Conservation (phyloP, 805 yeast genomes). For the Sugiyamaella valdiviana region DNA sequence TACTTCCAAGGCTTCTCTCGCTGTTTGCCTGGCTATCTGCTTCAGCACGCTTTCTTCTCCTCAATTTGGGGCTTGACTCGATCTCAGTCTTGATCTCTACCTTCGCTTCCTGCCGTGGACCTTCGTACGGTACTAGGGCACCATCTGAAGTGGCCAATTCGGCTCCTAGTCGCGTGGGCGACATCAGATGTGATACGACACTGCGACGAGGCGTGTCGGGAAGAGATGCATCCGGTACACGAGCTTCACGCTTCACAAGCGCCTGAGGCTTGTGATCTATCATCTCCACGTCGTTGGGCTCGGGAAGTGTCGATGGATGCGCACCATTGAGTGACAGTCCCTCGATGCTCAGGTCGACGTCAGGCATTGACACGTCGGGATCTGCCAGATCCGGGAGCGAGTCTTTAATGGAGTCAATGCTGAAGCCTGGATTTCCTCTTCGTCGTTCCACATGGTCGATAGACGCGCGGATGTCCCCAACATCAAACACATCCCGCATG, state of each 20-base stretch:
- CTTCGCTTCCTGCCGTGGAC: too few species aligned
- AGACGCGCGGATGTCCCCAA: background rate
- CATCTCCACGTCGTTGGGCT: conserved; percentile 3
- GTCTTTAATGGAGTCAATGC: background rate
- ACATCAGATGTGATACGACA: conserved; percentile 1
- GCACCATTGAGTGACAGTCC: background rate
- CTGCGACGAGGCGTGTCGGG: background rate
- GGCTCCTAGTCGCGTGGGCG: conserved; percentile 15
- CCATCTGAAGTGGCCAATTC: conserved; percentile 6
- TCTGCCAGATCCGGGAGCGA: conserved; percentile 1
- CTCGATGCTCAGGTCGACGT: background rate
- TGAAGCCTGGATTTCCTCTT: background rate
- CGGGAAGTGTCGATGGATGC: background rate
- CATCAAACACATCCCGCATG: conserved; percentile 1
- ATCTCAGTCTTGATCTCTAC: too few species aligned
- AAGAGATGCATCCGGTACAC: background rate
- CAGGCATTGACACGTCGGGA: conserved; percentile 4
- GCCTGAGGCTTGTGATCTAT: background rate
- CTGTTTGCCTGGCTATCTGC: background rate
- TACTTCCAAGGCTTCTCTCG: too few species aligned
- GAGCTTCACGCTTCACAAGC: too few species aligned
- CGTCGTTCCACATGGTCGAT: background rate
- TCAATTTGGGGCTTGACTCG: background rate
- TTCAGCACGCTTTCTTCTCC: background rate
- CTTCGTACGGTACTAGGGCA: background rate